Conservation (phyloP, 2,329 filamentous ascomycete species). For the Gliomastix tumulicola region DNA sequence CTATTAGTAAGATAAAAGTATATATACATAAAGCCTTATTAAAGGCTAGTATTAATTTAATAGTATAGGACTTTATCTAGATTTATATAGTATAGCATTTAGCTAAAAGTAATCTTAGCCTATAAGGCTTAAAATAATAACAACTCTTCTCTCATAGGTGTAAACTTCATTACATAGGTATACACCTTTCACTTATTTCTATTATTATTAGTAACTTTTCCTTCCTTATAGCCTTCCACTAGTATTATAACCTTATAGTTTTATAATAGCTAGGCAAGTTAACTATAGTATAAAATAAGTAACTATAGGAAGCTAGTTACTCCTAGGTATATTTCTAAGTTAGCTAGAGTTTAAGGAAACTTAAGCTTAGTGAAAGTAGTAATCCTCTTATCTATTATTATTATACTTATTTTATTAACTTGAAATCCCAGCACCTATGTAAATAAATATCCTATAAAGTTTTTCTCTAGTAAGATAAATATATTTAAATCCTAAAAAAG, state of each 20-base stretch:
- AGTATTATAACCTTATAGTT: not conserved
- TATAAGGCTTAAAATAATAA: not conserved
- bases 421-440: too few species aligned
- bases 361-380: too few species aligned
- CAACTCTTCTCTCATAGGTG: not conserved
- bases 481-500: not conserved
- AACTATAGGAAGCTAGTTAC: too few species aligned
- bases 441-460: not conserved
- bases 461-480: not conserved
- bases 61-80: not conserved
- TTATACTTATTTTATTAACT: too few species aligned
- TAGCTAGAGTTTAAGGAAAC: too few species aligned
- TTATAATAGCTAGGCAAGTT: not conserved
- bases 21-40: conserved; percentile 1
- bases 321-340: too few species aligned
- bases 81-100: not conserved
- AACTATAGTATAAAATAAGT: not conserved
- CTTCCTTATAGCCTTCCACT: not conserved
- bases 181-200: not conserved
- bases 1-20: not conserved
- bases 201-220: not conserved
- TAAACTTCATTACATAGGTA: not conserved
- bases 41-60: not conserved
- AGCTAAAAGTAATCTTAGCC: not conserved
- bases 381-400: too few species aligned